These are phyloP conservation scores for Aspergillus ostianus DNA, from an alignment of 495 filamentous ascomycete genomes.

Conservation along the genomic window DNA sequence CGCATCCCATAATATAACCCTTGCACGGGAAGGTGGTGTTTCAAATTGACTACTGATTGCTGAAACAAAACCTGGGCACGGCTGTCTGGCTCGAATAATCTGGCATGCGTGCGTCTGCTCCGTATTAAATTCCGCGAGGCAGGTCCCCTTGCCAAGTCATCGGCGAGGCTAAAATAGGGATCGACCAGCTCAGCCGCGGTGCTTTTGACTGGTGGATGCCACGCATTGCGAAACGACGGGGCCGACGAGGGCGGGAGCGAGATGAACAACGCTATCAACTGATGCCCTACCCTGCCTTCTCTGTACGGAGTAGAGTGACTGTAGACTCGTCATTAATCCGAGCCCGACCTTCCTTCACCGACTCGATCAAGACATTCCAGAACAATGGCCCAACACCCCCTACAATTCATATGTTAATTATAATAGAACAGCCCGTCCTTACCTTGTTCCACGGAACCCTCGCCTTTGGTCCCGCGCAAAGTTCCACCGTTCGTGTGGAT, in stretches of 20 bases:
- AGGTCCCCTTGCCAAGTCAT: slow-evolving; percentile 5
- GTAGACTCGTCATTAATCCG: background rate
- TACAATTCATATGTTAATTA: too few species aligned
- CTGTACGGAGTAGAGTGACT: too few species aligned
- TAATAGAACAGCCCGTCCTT: background rate
- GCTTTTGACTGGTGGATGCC: slow-evolving; percentile 1
- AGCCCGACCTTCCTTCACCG: background rate
- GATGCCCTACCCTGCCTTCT: too few species aligned
- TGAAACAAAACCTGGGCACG: background rate
- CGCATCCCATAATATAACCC: background rate
- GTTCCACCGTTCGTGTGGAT: background rate
- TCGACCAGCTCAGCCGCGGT: slow-evolving; percentile 4
- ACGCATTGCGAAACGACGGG: slow-evolving; percentile 4
- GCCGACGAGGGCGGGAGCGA: background rate
- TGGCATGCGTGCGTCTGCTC: background rate
- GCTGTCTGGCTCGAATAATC: background rate
- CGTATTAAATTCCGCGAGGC: background rate
- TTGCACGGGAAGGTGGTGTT: background rate
- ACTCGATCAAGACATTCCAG: too few species aligned
- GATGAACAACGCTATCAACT: too few species aligned
- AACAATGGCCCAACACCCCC: background rate
- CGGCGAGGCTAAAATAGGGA: slow-evolving; percentile 10
- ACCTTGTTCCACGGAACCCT: background rate
- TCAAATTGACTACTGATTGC: background rate
- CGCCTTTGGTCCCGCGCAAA: background rate